Base-by-base conservation (phyloP, 257 asterid species). In the Solanum ossicruentum region DNA sequence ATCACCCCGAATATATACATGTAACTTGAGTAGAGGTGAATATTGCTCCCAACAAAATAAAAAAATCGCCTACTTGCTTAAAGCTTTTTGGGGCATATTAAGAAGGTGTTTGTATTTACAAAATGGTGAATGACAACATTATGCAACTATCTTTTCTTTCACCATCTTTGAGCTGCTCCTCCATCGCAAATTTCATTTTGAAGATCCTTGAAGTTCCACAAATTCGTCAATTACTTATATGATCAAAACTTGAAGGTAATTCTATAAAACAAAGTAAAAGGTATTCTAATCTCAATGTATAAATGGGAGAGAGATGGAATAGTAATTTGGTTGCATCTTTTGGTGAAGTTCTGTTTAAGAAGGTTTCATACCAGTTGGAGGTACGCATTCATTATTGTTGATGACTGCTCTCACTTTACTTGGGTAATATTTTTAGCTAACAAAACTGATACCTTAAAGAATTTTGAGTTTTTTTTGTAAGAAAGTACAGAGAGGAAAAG, bases 211-310 rank as follows among this genome's bases (percentile, higher is more conserved):
- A 60, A 21, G 7, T 20, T n/a, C n/a, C 3, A 3, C 67, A 13
- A 60, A 60, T 60, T 60, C 10, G 32, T n/a, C 67, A 61, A 21
- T 61, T 61, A 61, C 69, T 21, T 21, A 32, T 21, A 61, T 9
- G 26, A 57, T 57, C 26, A 57, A 57, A 88, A 89, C 83, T 85
- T 89, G 90, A 26, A 26, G 26, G 26, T 26, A 26, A 26, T 26
- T 26, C 26, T 26, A 26, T 1, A 26, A 26, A 26, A 26, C 26
- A 26, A 26, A 26, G 26, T 26, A 26, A 26, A 26, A 26, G 26
- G 26, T 1, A 26, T 26, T 1, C 26, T 26, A 26, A 26, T 26
- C 1, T 1, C 1, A 26, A 0, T 26, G 26, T 26, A 26, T 26
- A 26, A 26, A 26, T 26, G 1, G 26, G 26, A 26, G 26, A 1